Conservation (phyloP, 306 rosid genomes). For the Sindora glabra region DNA sequence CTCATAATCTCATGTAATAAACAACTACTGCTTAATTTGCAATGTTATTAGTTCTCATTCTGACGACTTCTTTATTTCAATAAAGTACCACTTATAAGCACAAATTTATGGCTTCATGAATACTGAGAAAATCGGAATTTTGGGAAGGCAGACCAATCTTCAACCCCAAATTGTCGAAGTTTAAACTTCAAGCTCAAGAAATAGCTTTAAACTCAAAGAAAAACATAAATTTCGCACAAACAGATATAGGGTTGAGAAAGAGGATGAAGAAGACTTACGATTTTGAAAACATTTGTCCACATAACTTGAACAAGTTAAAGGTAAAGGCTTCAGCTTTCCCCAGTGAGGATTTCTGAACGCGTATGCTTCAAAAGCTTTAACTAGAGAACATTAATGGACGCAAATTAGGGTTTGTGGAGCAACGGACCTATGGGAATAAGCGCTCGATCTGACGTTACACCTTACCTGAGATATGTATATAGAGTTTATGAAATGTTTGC, state of each 20-base stretch:
- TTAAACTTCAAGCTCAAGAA: not conserved
- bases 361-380: too few species aligned
- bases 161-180: not conserved
- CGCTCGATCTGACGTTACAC: too few species aligned
- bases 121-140: not conserved
- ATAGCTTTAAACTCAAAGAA: not conserved
- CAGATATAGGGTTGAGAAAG: not conserved
- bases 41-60: not conserved
- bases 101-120: not conserved
- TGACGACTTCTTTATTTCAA: not conserved
- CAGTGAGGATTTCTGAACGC: too few species aligned
- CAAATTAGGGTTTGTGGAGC: too few species aligned
- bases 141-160: not conserved
- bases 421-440: too few species aligned
- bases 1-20: too few species aligned
- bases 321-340: not conserved
- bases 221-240: not conserved
- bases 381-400: too few species aligned
- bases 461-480: too few species aligned
- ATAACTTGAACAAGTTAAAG: slow-evolving; percentile 6
- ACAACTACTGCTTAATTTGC: not conserved
- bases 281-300: slow-evolving; percentile 49
- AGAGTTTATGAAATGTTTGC: too few species aligned
- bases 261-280: slow-evolving; percentile 22
- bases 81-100: not conserved